Base-by-base conservation (phyloP, 2,329 filamentous ascomycete genomes). In the Dothideomycetes sp. region DNA sequence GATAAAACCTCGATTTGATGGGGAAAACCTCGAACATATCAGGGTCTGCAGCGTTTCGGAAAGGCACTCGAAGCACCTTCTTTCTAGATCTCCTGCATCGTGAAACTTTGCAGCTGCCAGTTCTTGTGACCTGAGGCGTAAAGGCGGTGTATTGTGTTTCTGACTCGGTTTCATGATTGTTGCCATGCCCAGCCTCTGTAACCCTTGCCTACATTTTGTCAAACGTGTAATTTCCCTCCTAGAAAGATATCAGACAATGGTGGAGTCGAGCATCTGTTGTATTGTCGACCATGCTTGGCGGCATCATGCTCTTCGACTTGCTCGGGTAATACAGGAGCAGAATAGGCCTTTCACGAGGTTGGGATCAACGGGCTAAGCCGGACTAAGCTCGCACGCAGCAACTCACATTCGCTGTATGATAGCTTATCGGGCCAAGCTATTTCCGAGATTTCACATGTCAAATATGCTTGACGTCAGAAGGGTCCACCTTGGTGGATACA, bases 321-420 rank as follows among this genome's bases (percentile, higher is more conserved):
- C n/a, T n/a, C n/a, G 37, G 37, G 33, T 32, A 22, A 40, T 33
- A 17, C 37, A 40, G 37, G 35, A n/a, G n/a, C n/a, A n/a, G 22
- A 40, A 20, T 23, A 32, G 37, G 20, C 37, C 32, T 33, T 32
- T 28, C 37, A 32, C 25, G 37, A 40, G 37, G 37, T 40, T 40
- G 37, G 37, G 37, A 40, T 40, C 37, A 40, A 40, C 37, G 37
- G 37, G 29, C 29, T 33, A 40, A 33, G 35, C 31, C 27, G 27
- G 35, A n/a, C 35, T 28, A 32, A 40, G 37, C 28, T 40, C 29
- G 4, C 16, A 31, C 29, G 29, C 18, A 16, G 4, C 29, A 20
- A 33, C 37, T 9, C 29, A n/a, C 15, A 33, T 23, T 33, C 37
- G 37, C n/a, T n/a, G n/a, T n/a, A n/a, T 16, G 37, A 33, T 29